Conservation (phyloP, 2,329 filamentous ascomycete genomes). For the Hirsutella thompsonii region DNA sequence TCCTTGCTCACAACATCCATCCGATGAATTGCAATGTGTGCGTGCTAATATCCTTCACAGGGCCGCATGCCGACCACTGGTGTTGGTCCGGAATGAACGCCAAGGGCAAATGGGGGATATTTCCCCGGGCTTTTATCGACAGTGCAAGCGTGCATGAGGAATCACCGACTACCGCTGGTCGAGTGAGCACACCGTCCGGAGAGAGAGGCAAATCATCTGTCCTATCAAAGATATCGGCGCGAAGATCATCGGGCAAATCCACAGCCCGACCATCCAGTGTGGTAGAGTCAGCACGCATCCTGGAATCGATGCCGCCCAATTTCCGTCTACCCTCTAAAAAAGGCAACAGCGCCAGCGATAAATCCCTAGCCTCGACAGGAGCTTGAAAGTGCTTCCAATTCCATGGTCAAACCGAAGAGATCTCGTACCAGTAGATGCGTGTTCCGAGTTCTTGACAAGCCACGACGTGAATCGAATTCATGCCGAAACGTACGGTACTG, state of each 20-base stretch:
- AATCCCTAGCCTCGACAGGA: too few species aligned
- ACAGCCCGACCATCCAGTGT: slow-evolving; percentile 18
- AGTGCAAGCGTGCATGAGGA: slow-evolving; percentile 28
- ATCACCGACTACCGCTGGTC: slow-evolving; percentile 10
- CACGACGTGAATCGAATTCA: too few species aligned
- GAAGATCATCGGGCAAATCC: slow-evolving; percentile 7
- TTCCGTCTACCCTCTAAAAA: not conserved
- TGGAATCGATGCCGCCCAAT: slow-evolving; percentile 9
- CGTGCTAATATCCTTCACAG: too few species aligned
- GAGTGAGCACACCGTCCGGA: slow-evolving; percentile 16
- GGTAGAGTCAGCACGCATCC: slow-evolving; percentile 19
- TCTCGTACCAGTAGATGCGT: too few species aligned
- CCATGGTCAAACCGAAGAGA: too few species aligned
- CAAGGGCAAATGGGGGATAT: slow-evolving; percentile 39
- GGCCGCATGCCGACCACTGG: slow-evolving; percentile 20
- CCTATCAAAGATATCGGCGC: slow-evolving; percentile 20
- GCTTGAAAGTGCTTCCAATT: too few species aligned
- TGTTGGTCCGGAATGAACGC: slow-evolving; percentile 42
- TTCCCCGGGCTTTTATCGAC: slow-evolving; percentile 37
- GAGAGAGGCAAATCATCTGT: slow-evolving; percentile 22
- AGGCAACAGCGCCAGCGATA: too few species aligned
- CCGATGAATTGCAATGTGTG: too few species aligned
- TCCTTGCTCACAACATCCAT: too few species aligned
- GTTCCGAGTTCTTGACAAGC: too few species aligned
- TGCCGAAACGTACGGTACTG: too few species aligned